These are phyloP conservation scores for Blastobotrys proliferans DNA, from an alignment of 1,139 yeast genomes.

Conservation along the genomic window DNA sequence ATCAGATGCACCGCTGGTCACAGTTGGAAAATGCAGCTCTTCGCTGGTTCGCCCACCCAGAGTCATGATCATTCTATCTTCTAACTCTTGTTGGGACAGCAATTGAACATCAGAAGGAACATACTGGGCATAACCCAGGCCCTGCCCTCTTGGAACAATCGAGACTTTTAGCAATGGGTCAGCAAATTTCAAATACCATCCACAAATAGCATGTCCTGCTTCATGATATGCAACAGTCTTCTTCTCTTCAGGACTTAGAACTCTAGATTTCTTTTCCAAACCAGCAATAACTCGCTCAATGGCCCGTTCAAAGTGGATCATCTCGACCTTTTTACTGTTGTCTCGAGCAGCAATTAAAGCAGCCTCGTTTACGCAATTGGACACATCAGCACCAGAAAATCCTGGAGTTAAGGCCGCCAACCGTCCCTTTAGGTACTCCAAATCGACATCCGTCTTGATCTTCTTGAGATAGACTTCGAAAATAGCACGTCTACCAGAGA, in stretches of 20 bases:
- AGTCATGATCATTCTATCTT: slow-evolving; percentile 92
- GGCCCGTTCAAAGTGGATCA: slow-evolving; percentile 87
- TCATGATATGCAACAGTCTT: slow-evolving; percentile 93
- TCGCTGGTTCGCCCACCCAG: slow-evolving; percentile 95
- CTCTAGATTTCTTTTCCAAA: slow-evolving; percentile 80
- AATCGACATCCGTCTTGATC: slow-evolving; percentile 51
- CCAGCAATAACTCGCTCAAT: slow-evolving; percentile 98
- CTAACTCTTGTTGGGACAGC: slow-evolving; percentile 69
- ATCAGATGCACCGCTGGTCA: slow-evolving; percentile 93
- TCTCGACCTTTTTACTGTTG: slow-evolving; percentile 59
- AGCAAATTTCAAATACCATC: slow-evolving; percentile 87
- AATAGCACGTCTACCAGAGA: slow-evolving; percentile 87
- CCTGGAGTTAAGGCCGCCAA: slow-evolving; percentile 96
- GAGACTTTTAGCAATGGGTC: slow-evolving; percentile 93
- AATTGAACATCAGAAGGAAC: slow-evolving; percentile 90
- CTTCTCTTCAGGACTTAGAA: slow-evolving; percentile 82
- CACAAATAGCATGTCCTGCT: slow-evolving; percentile 98
- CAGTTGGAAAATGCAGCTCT: slow-evolving; percentile 83
- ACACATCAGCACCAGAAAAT: slow-evolving; percentile 96
- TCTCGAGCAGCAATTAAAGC: slow-evolving; percentile 93
- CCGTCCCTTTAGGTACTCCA: slow-evolving; percentile 68
- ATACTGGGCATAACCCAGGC: slow-evolving; percentile 97
- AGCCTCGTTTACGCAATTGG: slow-evolving; percentile 94
- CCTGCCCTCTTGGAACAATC: slow-evolving; percentile 94
- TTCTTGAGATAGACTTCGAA: slow-evolving; percentile 77